phyloP scores from a whole-genome alignment of 257 asterid genomes.

The Thymus mandschuricus region DNA sequence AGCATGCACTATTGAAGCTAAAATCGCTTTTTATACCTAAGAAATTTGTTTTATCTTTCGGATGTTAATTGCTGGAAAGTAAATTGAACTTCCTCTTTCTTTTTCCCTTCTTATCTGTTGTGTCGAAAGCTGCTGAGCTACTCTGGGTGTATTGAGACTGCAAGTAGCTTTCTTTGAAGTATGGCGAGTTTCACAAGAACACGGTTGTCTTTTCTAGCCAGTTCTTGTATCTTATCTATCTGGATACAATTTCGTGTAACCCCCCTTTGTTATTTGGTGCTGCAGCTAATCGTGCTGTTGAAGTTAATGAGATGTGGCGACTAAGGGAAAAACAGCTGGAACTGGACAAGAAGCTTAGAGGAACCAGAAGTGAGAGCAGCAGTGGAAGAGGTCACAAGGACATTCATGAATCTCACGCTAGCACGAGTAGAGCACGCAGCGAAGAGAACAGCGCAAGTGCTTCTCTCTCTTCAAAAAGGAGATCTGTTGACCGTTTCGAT shows the following conservation, averaged over 20 bases:
- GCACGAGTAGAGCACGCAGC: conserved; percentile 40
- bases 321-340: conserved; percentile 81
- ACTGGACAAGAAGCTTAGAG: conserved; percentile 61
- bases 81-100: background rate
- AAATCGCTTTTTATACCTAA: conserved; percentile 10
- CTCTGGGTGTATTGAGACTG: conserved; percentile 7
- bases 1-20: conserved; percentile 1
- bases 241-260: conserved; percentile 6
- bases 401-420: conserved; percentile 37
- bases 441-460: conserved; percentile 45
- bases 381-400: conserved; percentile 35
- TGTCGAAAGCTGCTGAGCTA: conserved; percentile 9
- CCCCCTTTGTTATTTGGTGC: conserved; percentile 22
- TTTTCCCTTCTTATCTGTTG: background rate
- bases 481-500: conserved; percentile 38
- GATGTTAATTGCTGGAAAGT: conserved; percentile 1
- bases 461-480: conserved; percentile 51
- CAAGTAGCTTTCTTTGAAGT: background rate
- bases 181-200: background rate
- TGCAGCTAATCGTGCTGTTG: conserved; percentile 87
- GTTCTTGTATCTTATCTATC: background rate
- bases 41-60: background rate
- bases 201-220: conserved; percentile 13
- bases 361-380: conserved; percentile 44
- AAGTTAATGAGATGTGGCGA: conserved; percentile 94